phyloP scores from a whole-genome alignment of 148 eudicot species.

The Simmondsia chinensis region DNA sequence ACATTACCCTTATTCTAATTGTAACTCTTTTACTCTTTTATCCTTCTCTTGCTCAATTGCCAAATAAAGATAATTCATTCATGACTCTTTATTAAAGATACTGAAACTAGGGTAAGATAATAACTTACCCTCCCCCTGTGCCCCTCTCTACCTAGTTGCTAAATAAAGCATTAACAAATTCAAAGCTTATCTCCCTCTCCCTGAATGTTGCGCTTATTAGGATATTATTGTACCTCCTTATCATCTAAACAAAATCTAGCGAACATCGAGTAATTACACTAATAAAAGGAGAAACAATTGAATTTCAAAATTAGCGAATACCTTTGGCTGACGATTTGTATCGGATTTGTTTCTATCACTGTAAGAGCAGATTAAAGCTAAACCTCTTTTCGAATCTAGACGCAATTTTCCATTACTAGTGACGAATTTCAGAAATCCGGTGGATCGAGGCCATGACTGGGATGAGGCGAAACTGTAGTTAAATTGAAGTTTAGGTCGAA shows the following conservation, averaged over 20 bases:
- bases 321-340: constrained; percentile 21
- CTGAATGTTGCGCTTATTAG: too few species aligned
- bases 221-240: too few species aligned
- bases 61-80: too few species aligned
- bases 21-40: too few species aligned
- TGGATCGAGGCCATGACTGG: background rate
- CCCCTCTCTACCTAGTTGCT: too few species aligned
- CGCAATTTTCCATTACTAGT: constrained; percentile 1
- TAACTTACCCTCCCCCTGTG: too few species aligned
- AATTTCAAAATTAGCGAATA: background rate
- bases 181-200: too few species aligned
- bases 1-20: too few species aligned
- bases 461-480: background rate
- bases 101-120: too few species aligned
- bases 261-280: background rate
- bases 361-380: constrained; percentile 20
- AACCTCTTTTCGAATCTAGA: constrained; percentile 7
- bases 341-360: constrained; percentile 19
- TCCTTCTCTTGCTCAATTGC: too few species aligned
- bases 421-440: background rate
- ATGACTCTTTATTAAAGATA: too few species aligned
- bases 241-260: background rate
- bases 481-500: constrained; percentile 6
- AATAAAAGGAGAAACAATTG: background rate
- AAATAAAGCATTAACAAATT: too few species aligned